Base-by-base conservation (phyloP, 176 grass and related monocot genomes). In the Avena eriantha region DNA sequence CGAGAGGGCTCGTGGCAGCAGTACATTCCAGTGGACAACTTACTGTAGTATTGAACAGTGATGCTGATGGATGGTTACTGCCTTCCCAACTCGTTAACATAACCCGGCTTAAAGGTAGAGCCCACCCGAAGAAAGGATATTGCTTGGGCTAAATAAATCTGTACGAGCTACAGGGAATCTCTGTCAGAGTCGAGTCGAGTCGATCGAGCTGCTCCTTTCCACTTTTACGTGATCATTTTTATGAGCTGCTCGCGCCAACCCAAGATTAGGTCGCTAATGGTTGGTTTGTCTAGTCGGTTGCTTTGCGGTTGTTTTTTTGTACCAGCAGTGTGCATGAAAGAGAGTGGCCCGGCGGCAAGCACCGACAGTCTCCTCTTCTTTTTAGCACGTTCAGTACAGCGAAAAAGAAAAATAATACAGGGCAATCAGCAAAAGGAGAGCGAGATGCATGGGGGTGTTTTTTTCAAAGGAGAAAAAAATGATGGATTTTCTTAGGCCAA, bases 281-380 rank as follows among this genome's bases (percentile, higher is more conserved):
- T 46, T 80, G 82, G 57, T 57, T 56, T 24, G 1, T 19, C 76
- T n/a, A 19, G 48, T 58, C 82, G 36, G 14, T 55, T 19, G 17
- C 47, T 56, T 4, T 34, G 66, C 7, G 8, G 22, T 15, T 18
- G 5, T 34, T 19, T 19, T 80, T 3, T 21, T 39, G 36, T 39
- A 39, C 39, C n/a, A 51, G 46, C 5, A 13, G n/a, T 7, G 61
- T 46, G n/a, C 61, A 21, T 31, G 84, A 51, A 84, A 75, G 73
- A 12, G n/a, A 41, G 15, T 14, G 17, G 48, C 13, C 48, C 26
- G 59, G 31, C 59, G 6, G 36, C 36, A 21, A 15, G 22, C 61
- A 86, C 76, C 76, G 84, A 86, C 76, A 31, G 73, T 33, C 2
- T 36, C 31, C 5, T 70, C 72, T 31, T 17, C 22, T 18, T 31